Conservation (phyloP, 2,329 filamentous ascomycete species). For the Aspergillus alliaceus region DNA sequence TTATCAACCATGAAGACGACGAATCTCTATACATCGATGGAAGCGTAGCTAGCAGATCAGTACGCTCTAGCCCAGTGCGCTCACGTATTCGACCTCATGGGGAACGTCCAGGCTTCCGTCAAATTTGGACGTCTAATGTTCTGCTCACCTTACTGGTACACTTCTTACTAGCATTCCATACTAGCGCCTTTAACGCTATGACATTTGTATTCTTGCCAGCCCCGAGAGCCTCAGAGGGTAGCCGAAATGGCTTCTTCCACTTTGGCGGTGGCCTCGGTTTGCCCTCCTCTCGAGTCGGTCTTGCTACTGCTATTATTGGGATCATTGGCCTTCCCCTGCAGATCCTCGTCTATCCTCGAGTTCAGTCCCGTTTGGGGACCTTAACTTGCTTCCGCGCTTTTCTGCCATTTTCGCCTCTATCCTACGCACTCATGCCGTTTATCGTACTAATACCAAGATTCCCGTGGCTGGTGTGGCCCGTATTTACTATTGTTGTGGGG, state of each 20-base stretch:
- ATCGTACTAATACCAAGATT: slow-evolving; percentile 65
- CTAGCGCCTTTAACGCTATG: slow-evolving; percentile 73
- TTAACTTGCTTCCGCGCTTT: slow-evolving; percentile 67
- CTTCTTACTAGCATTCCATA: slow-evolving; percentile 70
- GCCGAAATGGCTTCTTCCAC: slow-evolving; percentile 47
- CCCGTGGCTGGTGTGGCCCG: slow-evolving; percentile 60
- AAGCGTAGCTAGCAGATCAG: slow-evolving; percentile 24
- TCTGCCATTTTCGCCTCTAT: slow-evolving; percentile 67
- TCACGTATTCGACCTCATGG: slow-evolving; percentile 34
- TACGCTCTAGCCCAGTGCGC: slow-evolving; percentile 26
- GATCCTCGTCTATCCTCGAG: slow-evolving; percentile 67
- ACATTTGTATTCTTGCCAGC: slow-evolving; percentile 77
- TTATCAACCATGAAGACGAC: slow-evolving; percentile 29
- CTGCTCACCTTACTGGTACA: slow-evolving; percentile 61
- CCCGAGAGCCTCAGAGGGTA: slow-evolving; percentile 55
- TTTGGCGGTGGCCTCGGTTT: slow-evolving; percentile 77
- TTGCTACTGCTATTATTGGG: slow-evolving; percentile 75
- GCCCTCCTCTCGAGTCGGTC: slow-evolving; percentile 67
- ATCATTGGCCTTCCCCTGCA: slow-evolving; percentile 73
- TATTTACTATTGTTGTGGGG: slow-evolving; percentile 63
- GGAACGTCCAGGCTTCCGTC: slow-evolving; percentile 46
- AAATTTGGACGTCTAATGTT: slow-evolving; percentile 57
- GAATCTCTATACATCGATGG: slow-evolving; percentile 35
- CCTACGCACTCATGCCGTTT: slow-evolving; percentile 70
- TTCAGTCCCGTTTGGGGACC: slow-evolving; percentile 68